Evolutionary conservation across 345 rosid genomes (phyloP).

Genomic region (Populus euphratica): DNA sequence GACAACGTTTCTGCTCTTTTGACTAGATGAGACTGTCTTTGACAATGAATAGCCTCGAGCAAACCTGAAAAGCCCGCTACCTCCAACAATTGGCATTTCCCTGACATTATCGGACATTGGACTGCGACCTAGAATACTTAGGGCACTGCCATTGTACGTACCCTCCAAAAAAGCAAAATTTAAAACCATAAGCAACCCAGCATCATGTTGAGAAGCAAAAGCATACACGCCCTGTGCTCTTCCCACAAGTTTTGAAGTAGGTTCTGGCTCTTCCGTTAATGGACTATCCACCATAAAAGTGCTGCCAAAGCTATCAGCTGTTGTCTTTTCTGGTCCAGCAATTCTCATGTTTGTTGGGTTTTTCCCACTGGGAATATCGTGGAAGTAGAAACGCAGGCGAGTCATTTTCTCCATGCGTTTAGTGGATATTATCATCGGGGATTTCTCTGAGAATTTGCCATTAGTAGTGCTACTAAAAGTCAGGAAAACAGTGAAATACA

Average conservation of each 20-base stretch:
- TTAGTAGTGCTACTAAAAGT: not conserved
- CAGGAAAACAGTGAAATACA: constrained; percentile 9
- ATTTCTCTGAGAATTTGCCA: constrained; percentile 16
- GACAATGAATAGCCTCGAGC: constrained; percentile 18
- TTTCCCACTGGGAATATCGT: not conserved
- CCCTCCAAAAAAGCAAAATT: constrained; percentile 13
- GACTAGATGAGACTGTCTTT: not conserved
- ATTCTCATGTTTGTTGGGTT: constrained; percentile 9
- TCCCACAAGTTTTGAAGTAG: constrained; percentile 36
- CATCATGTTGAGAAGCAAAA: constrained; percentile 14
- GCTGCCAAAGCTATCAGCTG: constrained; percentile 12
- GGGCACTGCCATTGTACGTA: constrained; percentile 14
- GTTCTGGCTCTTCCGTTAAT: constrained; percentile 33
- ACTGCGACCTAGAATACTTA: constrained; percentile 11
- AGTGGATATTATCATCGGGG: not conserved
- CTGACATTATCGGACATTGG: not conserved
- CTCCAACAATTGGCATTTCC: constrained; percentile 23
- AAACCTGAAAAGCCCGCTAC: constrained; percentile 9
- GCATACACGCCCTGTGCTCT: constrained; percentile 33
- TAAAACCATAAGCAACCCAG: constrained; percentile 6
- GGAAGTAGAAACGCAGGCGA: constrained; percentile 19
- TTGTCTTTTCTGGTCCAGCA: not conserved
- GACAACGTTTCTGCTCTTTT: constrained; percentile 11
- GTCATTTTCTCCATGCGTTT: constrained; percentile 16
- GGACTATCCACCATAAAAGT: constrained; percentile 26